Percentiles rank a stretch among this genome's conserved stretches.
phyloP scores from a whole-genome alignment of 257 asterid species.

The Voacanga thouarsii region DNA sequence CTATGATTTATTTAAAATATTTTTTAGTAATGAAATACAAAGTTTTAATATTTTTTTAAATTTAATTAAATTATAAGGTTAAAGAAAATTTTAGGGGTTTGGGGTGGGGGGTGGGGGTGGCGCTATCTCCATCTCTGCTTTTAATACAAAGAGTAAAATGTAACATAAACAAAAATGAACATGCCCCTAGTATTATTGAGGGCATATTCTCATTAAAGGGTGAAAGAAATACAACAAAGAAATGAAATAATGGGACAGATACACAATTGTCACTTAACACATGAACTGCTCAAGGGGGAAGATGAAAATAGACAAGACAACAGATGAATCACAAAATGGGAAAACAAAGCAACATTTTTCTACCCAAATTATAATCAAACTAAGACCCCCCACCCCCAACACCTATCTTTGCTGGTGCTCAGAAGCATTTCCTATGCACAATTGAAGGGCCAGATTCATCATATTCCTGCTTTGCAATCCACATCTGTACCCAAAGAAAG shows the following conservation, averaged over 20 bases:
- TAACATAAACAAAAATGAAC: neutral
- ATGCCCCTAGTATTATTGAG: neutral
- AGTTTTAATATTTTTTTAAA: no score
- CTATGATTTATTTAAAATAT: no score
- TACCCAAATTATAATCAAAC: constrained; percentile 11
- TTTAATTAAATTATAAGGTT: no score
- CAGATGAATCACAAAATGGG: constrained; percentile 8
- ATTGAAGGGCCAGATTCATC: constrained; percentile 41
- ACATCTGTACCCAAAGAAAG: constrained; percentile 28
- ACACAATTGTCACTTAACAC: neutral
- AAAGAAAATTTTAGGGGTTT: no score
- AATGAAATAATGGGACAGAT: constrained; percentile 13
- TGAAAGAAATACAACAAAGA: constrained; percentile 8
- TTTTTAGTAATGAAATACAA: no score
- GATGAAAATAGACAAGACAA: constrained; percentile 14
- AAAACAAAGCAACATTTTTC: constrained; percentile 21
- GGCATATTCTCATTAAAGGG: constrained; percentile 6
- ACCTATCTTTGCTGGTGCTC: neutral
- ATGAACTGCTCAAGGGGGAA: neutral
- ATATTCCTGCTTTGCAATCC: constrained; percentile 40
- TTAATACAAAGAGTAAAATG: neutral
- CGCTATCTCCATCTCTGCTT: no score
- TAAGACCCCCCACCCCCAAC: neutral
- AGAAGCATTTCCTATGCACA: constrained; percentile 38
- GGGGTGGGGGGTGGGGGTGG: no score